These are phyloP conservation scores for Ophiocordyceps camponoti-saundersi DNA, from an alignment of 2,329 filamentous ascomycete genomes.

Conservation along the genomic window DNA sequence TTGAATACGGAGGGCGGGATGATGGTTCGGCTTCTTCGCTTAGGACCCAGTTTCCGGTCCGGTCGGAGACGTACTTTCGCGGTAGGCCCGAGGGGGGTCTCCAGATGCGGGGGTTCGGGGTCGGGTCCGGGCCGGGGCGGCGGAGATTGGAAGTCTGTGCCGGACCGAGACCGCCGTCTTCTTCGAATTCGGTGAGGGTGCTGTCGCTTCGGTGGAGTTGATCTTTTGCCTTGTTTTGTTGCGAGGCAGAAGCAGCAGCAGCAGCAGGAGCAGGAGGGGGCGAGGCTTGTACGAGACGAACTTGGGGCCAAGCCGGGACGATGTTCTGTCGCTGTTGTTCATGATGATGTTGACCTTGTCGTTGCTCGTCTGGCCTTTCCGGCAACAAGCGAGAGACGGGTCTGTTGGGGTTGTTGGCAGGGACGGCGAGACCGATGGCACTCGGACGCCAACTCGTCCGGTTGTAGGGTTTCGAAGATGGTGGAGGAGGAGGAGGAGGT, in stretches of 20 bases:
- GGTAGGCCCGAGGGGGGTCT: constrained; percentile 28
- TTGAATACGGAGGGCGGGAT: background rate
- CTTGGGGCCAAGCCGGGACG: background rate
- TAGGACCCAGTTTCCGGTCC: constrained; percentile 35
- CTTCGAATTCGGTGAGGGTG: constrained; percentile 34
- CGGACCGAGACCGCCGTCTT: too few relatives aligned
- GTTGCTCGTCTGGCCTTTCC: constrained; percentile 24
- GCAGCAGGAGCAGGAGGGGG: constrained; percentile 1
- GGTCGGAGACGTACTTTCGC: constrained; percentile 32
- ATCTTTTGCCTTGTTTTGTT: constrained; percentile 10
- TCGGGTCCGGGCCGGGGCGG: too few relatives aligned
- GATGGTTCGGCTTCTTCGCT: constrained; percentile 21
- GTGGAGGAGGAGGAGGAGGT: constrained; percentile 7
- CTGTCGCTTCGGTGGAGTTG: constrained; percentile 17
- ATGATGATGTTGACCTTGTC: background rate
- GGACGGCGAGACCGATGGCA: constrained; percentile 28
- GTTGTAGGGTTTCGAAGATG: background rate
- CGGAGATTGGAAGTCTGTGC: too few relatives aligned
- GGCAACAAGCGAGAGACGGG: constrained; percentile 27
- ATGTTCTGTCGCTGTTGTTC: too few relatives aligned
- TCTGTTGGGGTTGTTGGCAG: constrained; percentile 13
- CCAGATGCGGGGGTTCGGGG: constrained; percentile 29
- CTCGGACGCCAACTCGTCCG: constrained; percentile 16
- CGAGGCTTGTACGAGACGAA: constrained; percentile 2
- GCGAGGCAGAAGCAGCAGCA: constrained; percentile 3